Evolutionary conservation across 2,329 filamentous ascomycete species (phyloP), one percentile per base, ranked within the genome.

Genomic region (Trichoderma semiorbis): DNA sequence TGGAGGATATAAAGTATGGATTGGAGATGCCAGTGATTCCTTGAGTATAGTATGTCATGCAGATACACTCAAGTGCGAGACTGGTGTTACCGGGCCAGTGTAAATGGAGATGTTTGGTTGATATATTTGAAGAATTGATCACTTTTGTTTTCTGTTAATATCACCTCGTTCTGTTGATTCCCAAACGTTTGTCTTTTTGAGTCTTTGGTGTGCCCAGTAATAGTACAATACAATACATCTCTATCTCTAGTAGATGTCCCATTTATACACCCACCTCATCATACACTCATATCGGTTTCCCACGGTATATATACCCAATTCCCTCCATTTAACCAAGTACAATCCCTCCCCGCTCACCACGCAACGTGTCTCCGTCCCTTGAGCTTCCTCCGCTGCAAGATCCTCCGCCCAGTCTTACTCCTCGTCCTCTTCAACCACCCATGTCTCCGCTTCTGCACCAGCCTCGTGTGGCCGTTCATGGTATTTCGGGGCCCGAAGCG

Each of bases 401-500:
- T 87, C 80, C 85, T 87, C 71, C 84, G 81, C 3, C 88, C 88
- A 11, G 83, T 85, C 77, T 83, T 84, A 60, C 84, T 85, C 74
- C 84, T 81, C 74, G 84, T 79, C 47, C 88, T 82, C 74, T 82
- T 84, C 62, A 90, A 78, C 75, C 89, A 90, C 1, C 88, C 89
- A 74, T 87, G 85, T 74, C 88, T 84, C 28, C 88, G 83, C 83
- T 90, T 90, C 80, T 89, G 86, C 16, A 89, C 79, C 69, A 90
- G 81, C 43, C 88, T 83, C 69, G 85, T 88, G 70, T 84, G 80
- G 64, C 83, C 80, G 70, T 86, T 84, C 86, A 89, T 86, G 36
- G 86, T 90, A 77, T 88, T 84, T 72, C 88, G 85, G 62, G 88
- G 88, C 1, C 87, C 88, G 81, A 85, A 90, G 70, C 88, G 86